Evolutionary conservation across 441 rosid genomes (phyloP), one percentile per base, ranked within the genome.

Genomic region (Syzygium syzygioides): DNA sequence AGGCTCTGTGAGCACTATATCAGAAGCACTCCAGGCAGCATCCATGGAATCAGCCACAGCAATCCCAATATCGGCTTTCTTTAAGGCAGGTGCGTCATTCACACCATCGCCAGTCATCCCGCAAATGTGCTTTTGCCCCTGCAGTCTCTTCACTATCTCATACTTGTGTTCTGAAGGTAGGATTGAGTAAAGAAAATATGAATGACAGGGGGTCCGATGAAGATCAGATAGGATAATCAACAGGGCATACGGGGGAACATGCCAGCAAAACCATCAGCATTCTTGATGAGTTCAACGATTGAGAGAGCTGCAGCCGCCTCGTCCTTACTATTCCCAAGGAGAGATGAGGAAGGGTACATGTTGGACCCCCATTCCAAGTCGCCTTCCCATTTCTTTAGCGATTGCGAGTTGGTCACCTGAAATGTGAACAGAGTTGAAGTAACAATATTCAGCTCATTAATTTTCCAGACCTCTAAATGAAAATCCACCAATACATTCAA

Each of bases 301-400:
- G 94, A 95, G 66, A 93, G 87, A 83, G 90, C 90, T 56, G 91
- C 91, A 76, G 93, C 86, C 71, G 87, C 91, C 7, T 76, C 90
- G 34, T 93, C 93, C 88, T 93, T 95, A 87, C 89, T 60, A 26
- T 89, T 92, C 66, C 95, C 96, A 54, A 93, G 95, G 87, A 92
- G 92, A 89, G 94, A 92, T 3, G 96, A 93, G 55, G 96, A 95
- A 32, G 95, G 97, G 79, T 95, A 94, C 97, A 95, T 95, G 90
- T 95, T 95, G 88, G 94, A 91, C 52, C 96, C 96, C 94, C 96
- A 94, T 94, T 87, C 95, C 95, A 86, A 95, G 94, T 37, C 93
- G 91, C 79, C 96, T 94, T 62, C 95, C 95, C 19, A 94, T 93
- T 89, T 93, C 94, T 90, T 94, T 93, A 12, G 91, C 94, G 48